phyloP scores from a whole-genome alignment of 805 yeast genomes.

The Ogataea allantospora region DNA sequence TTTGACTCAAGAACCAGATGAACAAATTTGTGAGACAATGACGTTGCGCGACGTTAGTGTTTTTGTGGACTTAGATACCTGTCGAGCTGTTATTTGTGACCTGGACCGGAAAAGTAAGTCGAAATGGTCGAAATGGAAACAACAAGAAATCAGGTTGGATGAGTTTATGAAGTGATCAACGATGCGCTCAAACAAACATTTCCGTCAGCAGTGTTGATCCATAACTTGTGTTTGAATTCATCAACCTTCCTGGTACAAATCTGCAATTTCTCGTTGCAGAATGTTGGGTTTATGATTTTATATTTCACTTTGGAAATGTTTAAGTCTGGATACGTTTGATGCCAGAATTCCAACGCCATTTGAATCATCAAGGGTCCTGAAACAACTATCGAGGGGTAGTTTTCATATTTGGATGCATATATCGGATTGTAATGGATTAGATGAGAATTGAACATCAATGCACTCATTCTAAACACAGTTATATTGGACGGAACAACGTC shows the following conservation, averaged over 20 bases:
- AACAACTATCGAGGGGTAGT: constrained; percentile 58
- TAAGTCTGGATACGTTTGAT: constrained; percentile 7
- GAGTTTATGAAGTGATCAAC: constrained; percentile 5
- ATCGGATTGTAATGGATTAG: constrained; percentile 68
- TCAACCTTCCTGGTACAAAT: constrained; percentile 22
- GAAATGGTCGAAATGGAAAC: constrained; percentile 46
- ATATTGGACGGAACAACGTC: constrained; percentile 39
- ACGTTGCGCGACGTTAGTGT: constrained; percentile 53
- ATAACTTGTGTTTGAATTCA: constrained; percentile 21
- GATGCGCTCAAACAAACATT: constrained; percentile 21
- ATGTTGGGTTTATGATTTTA: constrained; percentile 50
- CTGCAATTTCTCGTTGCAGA: constrained; percentile 39
- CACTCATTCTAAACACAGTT: constrained; percentile 62
- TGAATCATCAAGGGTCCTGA: constrained; percentile 83
- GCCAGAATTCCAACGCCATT: constrained; percentile 50
- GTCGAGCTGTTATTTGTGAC: constrained; percentile 39
- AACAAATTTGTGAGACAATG: constrained; percentile 44
- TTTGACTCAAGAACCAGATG: constrained; percentile 40
- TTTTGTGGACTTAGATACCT: constrained; percentile 38
- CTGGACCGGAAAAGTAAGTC: constrained; percentile 46
- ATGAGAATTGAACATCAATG: constrained; percentile 81
- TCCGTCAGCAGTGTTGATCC: constrained; percentile 25
- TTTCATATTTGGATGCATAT: constrained; percentile 55
- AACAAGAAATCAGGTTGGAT: constrained; percentile 24
- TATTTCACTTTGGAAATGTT: constrained; percentile 40